Conservation (phyloP, 768 basidiomycete species). For the Suillus lakei region DNA sequence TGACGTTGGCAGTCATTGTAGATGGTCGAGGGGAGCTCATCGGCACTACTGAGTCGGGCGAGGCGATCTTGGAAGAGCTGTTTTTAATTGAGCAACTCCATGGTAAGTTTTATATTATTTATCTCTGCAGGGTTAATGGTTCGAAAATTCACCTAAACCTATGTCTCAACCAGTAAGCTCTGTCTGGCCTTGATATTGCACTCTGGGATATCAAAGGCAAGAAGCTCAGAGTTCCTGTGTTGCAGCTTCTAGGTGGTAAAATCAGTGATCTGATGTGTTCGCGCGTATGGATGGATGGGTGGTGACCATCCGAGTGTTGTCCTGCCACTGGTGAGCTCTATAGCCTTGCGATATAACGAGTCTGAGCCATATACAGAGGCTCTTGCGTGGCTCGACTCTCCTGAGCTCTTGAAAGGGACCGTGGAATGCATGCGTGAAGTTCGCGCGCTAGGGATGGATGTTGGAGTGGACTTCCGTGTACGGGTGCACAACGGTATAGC, state of each 20-base stretch:
- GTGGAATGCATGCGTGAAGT: conserved; percentile 58
- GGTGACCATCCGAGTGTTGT: conserved; percentile 54
- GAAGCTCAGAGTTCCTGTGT: conserved; percentile 65
- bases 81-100: too few relatives aligned
- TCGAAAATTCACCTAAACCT: background rate
- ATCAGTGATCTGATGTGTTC: conserved; percentile 62
- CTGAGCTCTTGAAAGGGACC: too few relatives aligned
- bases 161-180: conserved; percentile 42
- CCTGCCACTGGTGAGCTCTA: conserved; percentile 48
- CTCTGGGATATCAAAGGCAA: conserved; percentile 85
- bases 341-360: too few relatives aligned
- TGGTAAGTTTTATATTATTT: too few relatives aligned
- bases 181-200: conserved; percentile 69
- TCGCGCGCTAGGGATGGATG: conserved; percentile 59
- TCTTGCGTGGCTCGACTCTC: too few relatives aligned
- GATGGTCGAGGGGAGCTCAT: conserved; percentile 54
- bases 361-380: too few relatives aligned
- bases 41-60: conserved; percentile 60
- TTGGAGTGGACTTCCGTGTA: conserved; percentile 73
- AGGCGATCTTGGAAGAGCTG: conserved; percentile 19
- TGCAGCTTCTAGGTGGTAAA: conserved; percentile 71
- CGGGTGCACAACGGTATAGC: conserved; percentile 71
- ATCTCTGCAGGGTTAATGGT: too few relatives aligned
- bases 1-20: conserved; percentile 66
- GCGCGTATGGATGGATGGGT: conserved; percentile 64